phyloP scores from a whole-genome alignment of 2,329 filamentous ascomycete species.

The Metarhizium robertsii region DNA sequence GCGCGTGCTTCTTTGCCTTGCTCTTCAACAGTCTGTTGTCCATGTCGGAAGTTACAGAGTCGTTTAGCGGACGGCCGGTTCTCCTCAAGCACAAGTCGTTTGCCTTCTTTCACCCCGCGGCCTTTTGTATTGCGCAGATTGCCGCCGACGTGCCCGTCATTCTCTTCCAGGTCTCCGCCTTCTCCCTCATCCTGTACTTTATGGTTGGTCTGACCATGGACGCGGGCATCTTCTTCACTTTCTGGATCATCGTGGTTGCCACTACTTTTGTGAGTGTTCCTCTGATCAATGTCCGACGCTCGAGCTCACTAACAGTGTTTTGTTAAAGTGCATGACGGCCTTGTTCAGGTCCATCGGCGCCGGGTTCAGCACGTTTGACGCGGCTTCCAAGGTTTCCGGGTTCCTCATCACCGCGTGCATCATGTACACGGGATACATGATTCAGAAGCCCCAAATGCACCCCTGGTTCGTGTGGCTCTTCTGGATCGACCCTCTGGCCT shows the following conservation, averaged over 20 bases:
- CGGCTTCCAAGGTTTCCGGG: constrained; percentile 47
- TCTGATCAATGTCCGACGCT: not conserved
- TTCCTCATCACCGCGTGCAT: constrained; percentile 40
- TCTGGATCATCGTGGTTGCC: constrained; percentile 43
- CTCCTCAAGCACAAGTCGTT: constrained; percentile 50
- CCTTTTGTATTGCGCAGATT: constrained; percentile 49
- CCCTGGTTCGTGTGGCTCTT: constrained; percentile 55
- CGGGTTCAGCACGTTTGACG: constrained; percentile 46
- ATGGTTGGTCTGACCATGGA: constrained; percentile 47
- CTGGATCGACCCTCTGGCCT: constrained; percentile 59
- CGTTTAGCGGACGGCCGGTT: constrained; percentile 50
- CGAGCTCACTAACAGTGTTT: constrained; percentile 4
- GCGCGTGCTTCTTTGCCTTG: constrained; percentile 55
- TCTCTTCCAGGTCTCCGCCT: constrained; percentile 47
- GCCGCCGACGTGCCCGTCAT: constrained; percentile 46
- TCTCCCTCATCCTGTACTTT: constrained; percentile 52
- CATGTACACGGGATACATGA: constrained; percentile 57
- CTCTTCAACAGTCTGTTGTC: constrained; percentile 53
- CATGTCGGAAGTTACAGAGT: constrained; percentile 57
- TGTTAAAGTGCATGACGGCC: constrained; percentile 41
- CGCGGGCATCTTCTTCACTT: constrained; percentile 52
- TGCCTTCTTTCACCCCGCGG: constrained; percentile 47
- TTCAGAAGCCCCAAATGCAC: constrained; percentile 51
- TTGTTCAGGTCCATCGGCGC: constrained; percentile 48
- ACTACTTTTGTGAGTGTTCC: constrained; percentile 36